Evolutionary conservation across 208 protist species (phyloP), one percentile per base, ranked within the genome.

Genomic region (Crithidia expoeki): DNA sequence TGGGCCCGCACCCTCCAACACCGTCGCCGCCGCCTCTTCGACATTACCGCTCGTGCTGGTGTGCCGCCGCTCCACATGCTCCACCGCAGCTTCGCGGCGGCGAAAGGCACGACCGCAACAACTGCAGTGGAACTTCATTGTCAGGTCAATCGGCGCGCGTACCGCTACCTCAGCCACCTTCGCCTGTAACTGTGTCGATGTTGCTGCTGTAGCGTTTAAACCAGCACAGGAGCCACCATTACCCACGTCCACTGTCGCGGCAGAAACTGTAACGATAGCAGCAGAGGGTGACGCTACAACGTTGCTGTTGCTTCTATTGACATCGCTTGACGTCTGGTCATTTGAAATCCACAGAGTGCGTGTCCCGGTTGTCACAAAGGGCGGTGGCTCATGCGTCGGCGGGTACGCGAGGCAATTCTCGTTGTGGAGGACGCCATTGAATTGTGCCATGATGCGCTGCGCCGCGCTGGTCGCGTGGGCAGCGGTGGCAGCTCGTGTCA

Each of bases 111-210:
- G 86, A 7, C 84, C 83, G 60, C 89, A 94, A 1, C 65, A 25
- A 33, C 62, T 86, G 72, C 89, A 94, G 61, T 91, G 84, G 62
- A 83, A 90, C 28, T 30, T 50, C 79, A 83, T 82, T 11, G 72
- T 74, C 23, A 51, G 36, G 53, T 89, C 83, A 0, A 80, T 65
- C 12, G 80, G 53, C 5, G 70, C 76, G 0, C 84, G 76, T 4
- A 68, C 42, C 17, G 76, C 59, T 4, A 83, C 52, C 14, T 42
- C 67, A 16, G 62, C 40, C 33, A 56, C 14, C n/a, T 19, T 44
- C 33, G 34, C 34, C 36, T 50, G 33, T 19, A 50, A 28, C 7
- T 61, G 44, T 27, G 32, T n/a, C 7, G 33, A 21, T 34, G 4
- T 27, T 9, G 49, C 17, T 5, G 46, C n/a, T n/a, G n/a, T n/a